Evolutionary conservation across 306 rosid genomes (phyloP), one percentile per base, ranked within the genome.

Genomic region (Pterocarpus macrocarpus): DNA sequence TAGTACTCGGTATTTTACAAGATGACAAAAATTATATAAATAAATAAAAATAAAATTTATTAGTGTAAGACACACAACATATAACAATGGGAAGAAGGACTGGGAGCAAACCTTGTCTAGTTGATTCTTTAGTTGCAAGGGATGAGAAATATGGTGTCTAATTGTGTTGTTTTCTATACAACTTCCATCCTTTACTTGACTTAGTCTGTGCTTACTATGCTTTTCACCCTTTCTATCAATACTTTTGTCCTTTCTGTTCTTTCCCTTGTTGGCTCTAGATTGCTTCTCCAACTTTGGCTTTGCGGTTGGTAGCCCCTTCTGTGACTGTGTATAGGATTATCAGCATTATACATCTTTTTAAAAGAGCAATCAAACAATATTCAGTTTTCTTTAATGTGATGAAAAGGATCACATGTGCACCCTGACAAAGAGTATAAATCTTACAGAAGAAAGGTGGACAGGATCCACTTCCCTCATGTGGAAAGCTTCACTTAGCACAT

Each of bases 401-500:
- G 33, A 15, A 16, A 50, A 41, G 8, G 77, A 41, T 49, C 69
- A 66, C 36, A 59, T 38, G 8, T 64, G 73, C 64, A 57, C 39
- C 13, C 58, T 57, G 62, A 68, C 10, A 22, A 43, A 65, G 58
- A 55, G 64, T 38, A 49, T 53, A 68, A 75, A 55, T 69, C 79
- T 63, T 84, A 80, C 82, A 45, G 76, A 64, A 71, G 85, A 81
- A 72, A 76, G 15, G 63, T n/a, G 41, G 53, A 38, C 22, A n/a
- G 72, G 82, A 57, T 45, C 74, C 68, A 58, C 71, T 56, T 80
- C 82, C 63, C 65, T 76, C 44, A 64, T 28, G 66, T 30, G 88
- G 72, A 85, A 85, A 80, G 85, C 88, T 76, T 85, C 85, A 71
- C 71, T 80, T 36, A 85, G 82, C 49, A 80, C 77, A 76, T 80